A percentile compares a stretch with the other conserved stretches of the same genome.
phyloP scores from a whole-genome alignment of 306 rosid genomes.

The Aeschynomene evenia region DNA sequence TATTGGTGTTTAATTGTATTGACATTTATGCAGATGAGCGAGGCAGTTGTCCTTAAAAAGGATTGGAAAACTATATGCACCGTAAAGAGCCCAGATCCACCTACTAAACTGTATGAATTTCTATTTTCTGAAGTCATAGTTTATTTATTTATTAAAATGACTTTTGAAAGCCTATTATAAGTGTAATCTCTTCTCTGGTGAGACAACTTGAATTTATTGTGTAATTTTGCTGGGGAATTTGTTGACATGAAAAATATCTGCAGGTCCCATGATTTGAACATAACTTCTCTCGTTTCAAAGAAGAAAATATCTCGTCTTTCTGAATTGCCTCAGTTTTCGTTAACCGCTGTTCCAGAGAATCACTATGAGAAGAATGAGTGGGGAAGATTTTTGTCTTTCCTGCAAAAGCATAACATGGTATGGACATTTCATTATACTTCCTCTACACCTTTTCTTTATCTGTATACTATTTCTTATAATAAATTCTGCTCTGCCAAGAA shows the following conservation, averaged over 20 bases:
- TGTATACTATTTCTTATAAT: not conserved
- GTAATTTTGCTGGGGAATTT: conserved; percentile 4
- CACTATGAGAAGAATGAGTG: conserved; percentile 38
- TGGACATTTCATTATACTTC: conserved; percentile 1
- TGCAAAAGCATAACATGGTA: conserved; percentile 33
- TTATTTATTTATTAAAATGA: not conserved
- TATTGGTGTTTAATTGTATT: not conserved
- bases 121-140: not conserved
- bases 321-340: conserved; percentile 36
- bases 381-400: conserved; percentile 39
- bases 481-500: not conserved
- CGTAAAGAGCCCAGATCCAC: conserved; percentile 20
- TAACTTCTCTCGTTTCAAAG: not conserved
- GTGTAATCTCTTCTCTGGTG: not conserved
- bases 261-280: conserved; percentile 42
- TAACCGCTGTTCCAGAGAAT: conserved; percentile 33
- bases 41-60: conserved; percentile 33
- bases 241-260: conserved; percentile 17
- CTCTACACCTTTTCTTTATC: not conserved
- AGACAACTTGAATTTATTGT: not conserved
- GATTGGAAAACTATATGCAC: conserved; percentile 44
- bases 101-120: conserved; percentile 35
- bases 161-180: not conserved
- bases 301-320: conserved; percentile 6
- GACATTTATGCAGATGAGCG: conserved; percentile 37